Evolutionary conservation across 2,329 filamentous ascomycete genomes (phyloP).

Genomic region (Mollisia scopiformis): DNA sequence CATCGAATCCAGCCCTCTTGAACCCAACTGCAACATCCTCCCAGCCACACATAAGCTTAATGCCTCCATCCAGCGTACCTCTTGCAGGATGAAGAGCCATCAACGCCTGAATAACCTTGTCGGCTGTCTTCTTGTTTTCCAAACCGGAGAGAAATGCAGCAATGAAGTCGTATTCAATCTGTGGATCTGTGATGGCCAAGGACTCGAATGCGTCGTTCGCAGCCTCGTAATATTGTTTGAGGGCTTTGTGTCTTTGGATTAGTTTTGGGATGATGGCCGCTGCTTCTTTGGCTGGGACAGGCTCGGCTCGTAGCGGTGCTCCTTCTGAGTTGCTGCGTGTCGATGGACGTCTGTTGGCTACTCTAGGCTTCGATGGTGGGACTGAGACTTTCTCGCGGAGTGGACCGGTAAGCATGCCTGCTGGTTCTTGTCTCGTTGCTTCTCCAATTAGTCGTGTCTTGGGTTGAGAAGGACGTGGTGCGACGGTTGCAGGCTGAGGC

Average conservation of each 20-base stretch:
- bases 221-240: constrained; percentile 8
- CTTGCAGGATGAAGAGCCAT: constrained; percentile 14
- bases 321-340: constrained; percentile 1
- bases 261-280: constrained; percentile 1
- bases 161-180: constrained; percentile 22
- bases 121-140: constrained; percentile 3
- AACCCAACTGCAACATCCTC: constrained; percentile 22
- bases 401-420: no score
- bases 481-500: not conserved
- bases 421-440: not conserved
- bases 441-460: not conserved
- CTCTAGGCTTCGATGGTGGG: not conserved
- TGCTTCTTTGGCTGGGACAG: not conserved
- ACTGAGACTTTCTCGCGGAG: not conserved
- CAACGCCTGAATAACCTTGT: constrained; percentile 21
- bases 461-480: not conserved
- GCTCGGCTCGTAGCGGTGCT: not conserved
- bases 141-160: constrained; percentile 27
- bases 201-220: not conserved
- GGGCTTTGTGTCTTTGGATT: constrained; percentile 1
- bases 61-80: constrained; percentile 17
- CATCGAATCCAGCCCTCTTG: constrained; percentile 11
- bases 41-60: constrained; percentile 29
- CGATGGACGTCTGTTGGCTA: not conserved
- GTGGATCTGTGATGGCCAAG: constrained; percentile 1